These are phyloP conservation scores for Myxozyma melibiosi DNA, from an alignment of 805 yeast species.

Conservation along the genomic window DNA sequence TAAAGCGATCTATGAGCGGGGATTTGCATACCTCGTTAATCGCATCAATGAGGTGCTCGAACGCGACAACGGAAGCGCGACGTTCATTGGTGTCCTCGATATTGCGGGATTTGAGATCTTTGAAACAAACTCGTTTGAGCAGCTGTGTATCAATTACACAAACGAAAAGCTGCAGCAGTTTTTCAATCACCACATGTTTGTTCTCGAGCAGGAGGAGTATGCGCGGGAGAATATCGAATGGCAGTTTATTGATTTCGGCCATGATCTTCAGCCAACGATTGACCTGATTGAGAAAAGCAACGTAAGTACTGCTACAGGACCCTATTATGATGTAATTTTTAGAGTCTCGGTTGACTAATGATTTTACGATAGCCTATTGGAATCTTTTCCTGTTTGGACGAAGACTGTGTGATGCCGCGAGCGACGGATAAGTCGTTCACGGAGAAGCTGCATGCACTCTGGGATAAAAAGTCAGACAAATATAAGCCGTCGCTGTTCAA, in stretches of 20 bases:
- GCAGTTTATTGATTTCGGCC: slow-evolving; percentile 92
- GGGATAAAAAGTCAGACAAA: slow-evolving; percentile 57
- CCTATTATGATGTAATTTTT: too few relatives aligned
- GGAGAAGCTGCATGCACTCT: slow-evolving; percentile 69
- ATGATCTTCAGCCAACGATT: slow-evolving; percentile 90
- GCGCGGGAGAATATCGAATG: slow-evolving; percentile 92
- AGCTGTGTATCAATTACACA: slow-evolving; percentile 88
- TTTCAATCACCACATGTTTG: slow-evolving; percentile 92
- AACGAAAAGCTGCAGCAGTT: slow-evolving; percentile 97
- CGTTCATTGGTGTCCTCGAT: slow-evolving; percentile 85
- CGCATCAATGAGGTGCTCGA: slow-evolving; percentile 71
- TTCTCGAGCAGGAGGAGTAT: slow-evolving; percentile 96
- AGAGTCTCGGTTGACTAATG: not conserved
- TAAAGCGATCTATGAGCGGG: slow-evolving; percentile 79
- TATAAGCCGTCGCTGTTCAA: slow-evolving; percentile 74
- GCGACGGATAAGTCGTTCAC: slow-evolving; percentile 81
- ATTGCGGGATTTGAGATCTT: slow-evolving; percentile 98
- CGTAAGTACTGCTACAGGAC: too few relatives aligned
- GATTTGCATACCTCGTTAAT: slow-evolving; percentile 75
- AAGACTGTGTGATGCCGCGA: slow-evolving; percentile 92
- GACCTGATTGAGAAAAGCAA: slow-evolving; percentile 78
- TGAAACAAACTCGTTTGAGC: slow-evolving; percentile 93
- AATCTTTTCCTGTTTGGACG: slow-evolving; percentile 82
- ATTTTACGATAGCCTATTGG: slow-evolving; percentile 61
- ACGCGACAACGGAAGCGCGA: slow-evolving; percentile 44